Evolutionary conservation across 352 stramenopile genomes (phyloP), one percentile per base, ranked within the genome.

Genomic region (Pythium rhizo-oryzae): DNA sequence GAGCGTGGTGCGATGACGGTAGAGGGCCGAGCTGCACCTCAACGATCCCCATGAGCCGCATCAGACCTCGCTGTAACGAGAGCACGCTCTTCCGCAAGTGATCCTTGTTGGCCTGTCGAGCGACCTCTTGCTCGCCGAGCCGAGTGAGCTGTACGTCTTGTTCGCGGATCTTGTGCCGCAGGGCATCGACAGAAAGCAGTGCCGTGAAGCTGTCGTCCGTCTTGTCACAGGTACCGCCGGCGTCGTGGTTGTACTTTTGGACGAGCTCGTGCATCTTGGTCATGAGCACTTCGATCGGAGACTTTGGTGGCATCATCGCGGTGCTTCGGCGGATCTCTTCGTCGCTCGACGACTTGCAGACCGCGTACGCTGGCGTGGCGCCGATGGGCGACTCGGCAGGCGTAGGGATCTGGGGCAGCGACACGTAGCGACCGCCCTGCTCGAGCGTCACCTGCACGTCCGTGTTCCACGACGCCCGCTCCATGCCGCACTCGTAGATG

Each of bases 21-120:
- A 57, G 62, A 11, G 68, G 69, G 11, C 58, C 41, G 15, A 71
- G 54, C 46, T 71, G 62, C 57, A 91, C 76, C 69, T 92, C 82
- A 4, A 92, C 78, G 39, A 91, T 91, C 60, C 84, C 33, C n/a
- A n/a, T n/a, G n/a, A n/a, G n/a, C n/a, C n/a, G n/a, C n/a, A n/a
- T n/a, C n/a, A n/a, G n/a, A n/a, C 91, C 84, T 39, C 90, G 84
- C 59, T 92, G 84, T 5, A 92, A 69, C 9, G 84, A 83, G 39
- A 92, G 43, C 19, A 92, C 82, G 51, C 82, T 90, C 65, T 72
- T 80, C 41, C 82, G 82, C 62, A 92, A 67, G 55, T 81, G 80
- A 15, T 89, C 80, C 8, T 70, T 72, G 35, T 92, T 82, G 0
- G 57, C 57, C 23, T 81, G 73, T 0, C 73, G 69, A 16, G 60